phyloP scores from a whole-genome alignment of 306 rosid species.

The Myrica gale region DNA sequence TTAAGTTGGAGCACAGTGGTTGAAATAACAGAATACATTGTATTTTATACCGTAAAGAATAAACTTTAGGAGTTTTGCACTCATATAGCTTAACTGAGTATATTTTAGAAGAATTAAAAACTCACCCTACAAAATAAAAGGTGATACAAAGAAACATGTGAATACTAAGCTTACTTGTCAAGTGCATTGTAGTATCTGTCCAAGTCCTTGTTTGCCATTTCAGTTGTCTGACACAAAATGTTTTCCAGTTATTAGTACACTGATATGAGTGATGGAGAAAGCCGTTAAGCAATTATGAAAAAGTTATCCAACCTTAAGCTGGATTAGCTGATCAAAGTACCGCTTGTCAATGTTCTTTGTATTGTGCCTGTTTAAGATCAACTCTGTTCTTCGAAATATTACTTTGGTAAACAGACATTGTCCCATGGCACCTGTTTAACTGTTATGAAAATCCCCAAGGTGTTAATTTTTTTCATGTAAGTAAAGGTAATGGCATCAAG shows the following conservation, averaged over 20 bases:
- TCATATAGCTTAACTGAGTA: background rate
- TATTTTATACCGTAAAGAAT: background rate
- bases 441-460: slow-evolving; percentile 32
- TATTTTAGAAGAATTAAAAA: background rate
- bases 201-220: slow-evolving; percentile 99
- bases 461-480: slow-evolving; percentile 19
- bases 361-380: slow-evolving; percentile 82
- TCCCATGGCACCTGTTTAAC: slow-evolving; percentile 78
- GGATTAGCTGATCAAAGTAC: slow-evolving; percentile 86
- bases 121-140: background rate
- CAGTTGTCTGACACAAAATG: slow-evolving; percentile 68
- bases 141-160: background rate
- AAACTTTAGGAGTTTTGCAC: no score
- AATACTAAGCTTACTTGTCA: slow-evolving; percentile 73
- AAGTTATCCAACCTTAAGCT: slow-evolving; percentile 69
- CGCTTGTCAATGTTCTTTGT: slow-evolving; percentile 94
- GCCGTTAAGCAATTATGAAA: slow-evolving; percentile 4
- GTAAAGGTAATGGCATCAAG: slow-evolving; percentile 10
- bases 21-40: background rate
- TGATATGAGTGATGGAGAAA: slow-evolving; percentile 6
- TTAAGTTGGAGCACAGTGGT: background rate
- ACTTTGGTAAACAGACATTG: slow-evolving; percentile 67
- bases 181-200: slow-evolving; percentile 96
- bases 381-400: slow-evolving; percentile 73
- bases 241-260: slow-evolving; percentile 12